Evolutionary conservation across 305 asterid species (phyloP), one percentile per base, ranked within the genome.

Genomic region (Fraxinus xanthoxyloides): DNA sequence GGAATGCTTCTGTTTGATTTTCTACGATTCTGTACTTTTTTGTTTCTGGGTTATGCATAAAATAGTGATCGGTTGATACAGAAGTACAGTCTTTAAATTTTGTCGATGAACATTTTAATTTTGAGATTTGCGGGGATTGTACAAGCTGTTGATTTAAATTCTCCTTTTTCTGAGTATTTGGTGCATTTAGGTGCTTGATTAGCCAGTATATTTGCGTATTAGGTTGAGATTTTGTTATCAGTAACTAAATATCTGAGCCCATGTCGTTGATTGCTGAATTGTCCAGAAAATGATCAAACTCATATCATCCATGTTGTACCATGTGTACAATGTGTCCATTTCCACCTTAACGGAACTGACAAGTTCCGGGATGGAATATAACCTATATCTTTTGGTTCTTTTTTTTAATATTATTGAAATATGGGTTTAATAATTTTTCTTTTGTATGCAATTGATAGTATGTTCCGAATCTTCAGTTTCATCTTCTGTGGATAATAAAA

Each of bases 51-150:
- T 80, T 82, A 80, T 51, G 80, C 59, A 76, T 74, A 24, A 6
- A 9, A 24, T 80, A 70, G 59, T 86, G 84, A 88, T 88, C 89
- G 85, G 89, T 56, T 67, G 73, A 48, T 70, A 63, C 10, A 24
- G 59, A 75, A 78, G 79, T 17, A 65, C 79, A 76, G 72, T 78
- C 83, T 74, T 61, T 36, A 23, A 80, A 80, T 80, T 84, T 76
- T 59, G 54, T 75, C 34, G 46, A 67, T 5, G 51, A 32, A 72
- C 67, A 21, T 59, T 40, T 51, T 15, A 38, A 80, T 67, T 75
- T 10, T 23, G 82, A 81, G 72, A 61, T 76, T 85, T 17, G 80
- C 74, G 3, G 77, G 26, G 26, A 61, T 63, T 80, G 19, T 79
- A 9, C 77, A 72, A 79, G 35, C 40, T 81, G 4, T 82, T 51